These are phyloP conservation scores for Bathelium albidoporum DNA, from an alignment of 495 filamentous ascomycete genomes.

Conservation along the genomic window DNA sequence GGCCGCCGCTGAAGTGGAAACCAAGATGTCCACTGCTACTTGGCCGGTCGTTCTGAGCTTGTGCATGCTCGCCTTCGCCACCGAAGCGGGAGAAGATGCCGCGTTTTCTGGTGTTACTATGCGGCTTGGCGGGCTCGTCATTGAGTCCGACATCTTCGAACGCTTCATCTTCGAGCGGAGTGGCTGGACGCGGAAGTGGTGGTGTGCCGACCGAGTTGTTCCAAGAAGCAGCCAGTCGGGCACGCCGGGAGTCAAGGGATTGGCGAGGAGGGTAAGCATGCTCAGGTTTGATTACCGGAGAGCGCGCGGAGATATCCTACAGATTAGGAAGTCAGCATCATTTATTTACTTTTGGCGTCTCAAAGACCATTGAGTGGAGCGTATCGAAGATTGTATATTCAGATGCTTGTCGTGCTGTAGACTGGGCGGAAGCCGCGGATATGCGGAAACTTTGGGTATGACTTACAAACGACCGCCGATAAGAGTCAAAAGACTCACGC, in stretches of 20 bases:
- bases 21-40: slow-evolving; percentile 8
- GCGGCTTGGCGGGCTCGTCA: slow-evolving; percentile 49
- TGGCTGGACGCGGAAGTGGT: slow-evolving; percentile 39
- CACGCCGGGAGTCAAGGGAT: slow-evolving; percentile 66
- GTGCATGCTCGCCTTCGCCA: slow-evolving; percentile 11
- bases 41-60: slow-evolving; percentile 13
- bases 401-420: slow-evolving; percentile 6
- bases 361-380: slow-evolving; percentile 63
- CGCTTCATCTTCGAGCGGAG: slow-evolving; percentile 48
- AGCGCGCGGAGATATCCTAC: slow-evolving; percentile 88
- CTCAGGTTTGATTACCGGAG: slow-evolving; percentile 51
- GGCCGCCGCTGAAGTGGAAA: slow-evolving; percentile 19
- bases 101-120: slow-evolving; percentile 50
- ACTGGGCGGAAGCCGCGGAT: slow-evolving; percentile 3
- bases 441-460: slow-evolving; percentile 7
- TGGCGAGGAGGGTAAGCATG: slow-evolving; percentile 52
- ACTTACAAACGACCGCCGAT: slow-evolving; percentile 88
- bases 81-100: slow-evolving; percentile 74
- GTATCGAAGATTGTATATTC: slow-evolving; percentile 11
- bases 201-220: slow-evolving; percentile 37
- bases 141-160: slow-evolving; percentile 90
- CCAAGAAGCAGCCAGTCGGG: slow-evolving; percentile 44
- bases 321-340: slow-evolving; percentile 33
- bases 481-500: slow-evolving; percentile 95
- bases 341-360: slow-evolving; percentile 59